Base-by-base conservation (phyloP, 768 basidiomycete species). In the Xerocomellus dryophilus region DNA sequence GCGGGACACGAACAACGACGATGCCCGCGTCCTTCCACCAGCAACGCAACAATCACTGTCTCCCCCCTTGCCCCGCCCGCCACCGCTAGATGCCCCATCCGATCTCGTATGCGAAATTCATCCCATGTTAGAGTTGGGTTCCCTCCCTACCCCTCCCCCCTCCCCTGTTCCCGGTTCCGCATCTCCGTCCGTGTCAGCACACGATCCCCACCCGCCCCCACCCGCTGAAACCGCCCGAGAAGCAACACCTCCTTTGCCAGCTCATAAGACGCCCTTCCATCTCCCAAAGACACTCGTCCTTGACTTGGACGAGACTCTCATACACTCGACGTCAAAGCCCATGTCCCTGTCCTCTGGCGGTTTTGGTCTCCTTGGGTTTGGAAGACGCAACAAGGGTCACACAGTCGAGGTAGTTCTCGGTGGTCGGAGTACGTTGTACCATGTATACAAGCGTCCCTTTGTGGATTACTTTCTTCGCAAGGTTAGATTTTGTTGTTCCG, bases 391-490 rank as follows among this genome's bases (percentile, higher is more conserved):
- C 67, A 82, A 83, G 68, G 81, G 83, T 48, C 90, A 92, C 75
- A 90, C 88, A 60, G 93, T 99, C 7, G 94, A 99, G 66, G 97
- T 99, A 27, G 84, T 93, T 21, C 73, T 97, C 21, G 89, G 87
- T 35, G 97, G 89, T 34, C 79, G 86, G 59, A 92, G 88, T 66
- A 96, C 93, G 2, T 76, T 94, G 47, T 99, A 99, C 70, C 96
- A 98, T 70, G 96, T 99, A 43, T 98, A 98, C 75, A 99, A 99
- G 72, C 81, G 96, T 56, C 96, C 96, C 3, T 97, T 93, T 77
- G 96, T 93, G 35, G 96, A 99, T 71, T 96, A 90, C 66, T 95
- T 95, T 65, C 76, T 95, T 58, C 80, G 90, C 59, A 94, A 93
- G 78, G 92, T 91, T 10, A 58, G 56, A 75, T 73, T 29, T n/a